Base-by-base conservation (phyloP, 2,329 filamentous ascomycete genomes). In the Teratosphaeria viscida region DNA sequence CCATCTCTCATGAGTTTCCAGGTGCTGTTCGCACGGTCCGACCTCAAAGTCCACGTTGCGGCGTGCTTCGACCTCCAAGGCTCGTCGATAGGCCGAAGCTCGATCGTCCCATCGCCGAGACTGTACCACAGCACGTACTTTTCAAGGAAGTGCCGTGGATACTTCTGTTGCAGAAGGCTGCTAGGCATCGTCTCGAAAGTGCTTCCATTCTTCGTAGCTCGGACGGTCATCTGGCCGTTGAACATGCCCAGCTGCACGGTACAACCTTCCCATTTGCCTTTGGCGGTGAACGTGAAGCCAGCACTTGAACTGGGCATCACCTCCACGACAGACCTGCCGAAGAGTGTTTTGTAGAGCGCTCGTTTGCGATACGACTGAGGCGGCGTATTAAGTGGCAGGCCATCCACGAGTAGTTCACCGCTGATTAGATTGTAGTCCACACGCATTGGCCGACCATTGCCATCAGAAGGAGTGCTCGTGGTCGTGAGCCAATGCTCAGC, bases 51-150 rank as follows among this genome's bases (percentile, higher is more conserved):
- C 66, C 66, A 68, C 1, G 55, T 57, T 0, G 19, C 39, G 0
- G 43, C 10, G 6, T 60, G 60, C 2, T 27, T 5, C 7, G 32
- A 12, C 27, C 61, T 59, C 70, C 70, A 71, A 0, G 64, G 61
- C 6, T 64, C 56, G 1, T 60, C 26, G 8, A 47, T 57, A 1
- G 67, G 66, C 10, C 84, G 75, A 26, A 86, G 78, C 53, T 87
- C 80, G 0, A 88, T 56, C 1, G 71, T 57, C 2, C 74, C 72
- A 1, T 71, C 72, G 1, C 61, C 55, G 0, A 85, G 12, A 52
- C 87, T 74, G 3, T 87, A 71, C 83, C 84, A 88, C 62, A 88
- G 85, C 0, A 81, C 73, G 56, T 81, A 86, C 6, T 77, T 71
- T 0, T 80, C 68, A 0, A 85, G 62, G 0, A 88, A 72, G 0